A percentile compares a stretch with the other conserved stretches of the same genome.
phyloP scores from a whole-genome alignment of 140 eudicot genomes.

The Erigeron philadelphicus region DNA sequence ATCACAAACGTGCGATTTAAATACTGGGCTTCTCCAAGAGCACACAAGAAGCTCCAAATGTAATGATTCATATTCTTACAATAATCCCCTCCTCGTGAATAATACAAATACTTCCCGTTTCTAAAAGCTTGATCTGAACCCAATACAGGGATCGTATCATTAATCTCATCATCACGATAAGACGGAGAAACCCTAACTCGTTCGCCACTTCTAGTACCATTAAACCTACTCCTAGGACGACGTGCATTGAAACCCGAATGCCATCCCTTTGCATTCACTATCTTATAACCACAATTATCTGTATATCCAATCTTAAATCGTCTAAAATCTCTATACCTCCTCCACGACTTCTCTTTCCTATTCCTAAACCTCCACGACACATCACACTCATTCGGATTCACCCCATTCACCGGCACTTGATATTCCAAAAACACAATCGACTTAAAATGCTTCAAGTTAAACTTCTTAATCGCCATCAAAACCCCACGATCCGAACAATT shows the following conservation, averaged over 20 bases:
- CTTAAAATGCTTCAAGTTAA: conserved; percentile 64
- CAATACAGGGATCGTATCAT: conserved; percentile 68
- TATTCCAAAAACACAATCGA: conserved; percentile 69
- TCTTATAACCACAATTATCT: conserved; percentile 69
- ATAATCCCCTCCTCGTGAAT: conserved; percentile 90
- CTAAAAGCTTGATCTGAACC: conserved; percentile 63
- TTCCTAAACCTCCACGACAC: conserved; percentile 94
- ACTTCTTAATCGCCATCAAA: conserved; percentile 68
- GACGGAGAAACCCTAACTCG: conserved; percentile 40
- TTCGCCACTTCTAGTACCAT: conserved; percentile 36
- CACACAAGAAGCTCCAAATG: conserved; percentile 92
- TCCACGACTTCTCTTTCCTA: conserved; percentile 89
- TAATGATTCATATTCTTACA: conserved; percentile 95
- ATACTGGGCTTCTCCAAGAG: conserved; percentile 90
- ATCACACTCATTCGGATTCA: conserved; percentile 72
- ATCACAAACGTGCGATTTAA: conserved; percentile 88
- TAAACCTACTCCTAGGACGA: conserved; percentile 49
- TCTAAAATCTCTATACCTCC: conserved; percentile 86
- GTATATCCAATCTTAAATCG: conserved; percentile 65
- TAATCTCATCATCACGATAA: conserved; percentile 67
- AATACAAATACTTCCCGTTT: conserved; percentile 75
- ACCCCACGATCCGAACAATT: conserved; percentile 89
- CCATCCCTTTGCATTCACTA: conserved; percentile 72
- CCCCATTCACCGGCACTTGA: conserved; percentile 62
- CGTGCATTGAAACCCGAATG: conserved; percentile 88